Conservation (phyloP, 1,284 basidiomycete genomes). For the Pseudozyma sp. region DNA sequence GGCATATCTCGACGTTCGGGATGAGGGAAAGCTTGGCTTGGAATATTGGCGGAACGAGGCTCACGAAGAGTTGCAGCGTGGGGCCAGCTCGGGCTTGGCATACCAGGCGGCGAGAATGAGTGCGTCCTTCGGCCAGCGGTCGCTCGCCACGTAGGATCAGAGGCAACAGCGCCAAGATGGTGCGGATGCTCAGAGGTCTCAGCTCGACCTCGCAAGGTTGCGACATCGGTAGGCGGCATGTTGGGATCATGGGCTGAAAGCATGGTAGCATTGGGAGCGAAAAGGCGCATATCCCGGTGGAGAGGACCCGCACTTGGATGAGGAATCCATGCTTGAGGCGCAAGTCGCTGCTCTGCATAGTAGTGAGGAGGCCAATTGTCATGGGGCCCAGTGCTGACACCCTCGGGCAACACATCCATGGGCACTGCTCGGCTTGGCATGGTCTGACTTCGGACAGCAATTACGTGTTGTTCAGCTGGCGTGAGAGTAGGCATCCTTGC, state of each 20-base stretch:
- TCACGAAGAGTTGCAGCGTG: not conserved
- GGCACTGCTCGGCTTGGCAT: not conserved
- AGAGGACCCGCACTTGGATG: not conserved
- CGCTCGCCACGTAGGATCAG: constrained; percentile 1
- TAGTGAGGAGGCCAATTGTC: no score
- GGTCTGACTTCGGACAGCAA: constrained; percentile 8
- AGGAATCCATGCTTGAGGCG: constrained; percentile 1
- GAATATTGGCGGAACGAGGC: not conserved
- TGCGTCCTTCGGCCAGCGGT: not conserved
- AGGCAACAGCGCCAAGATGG: constrained; percentile 1
- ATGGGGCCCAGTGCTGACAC: no score
- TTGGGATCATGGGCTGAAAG: not conserved
- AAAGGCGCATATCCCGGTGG: constrained; percentile 7
- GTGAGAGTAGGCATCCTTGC: constrained; percentile 13
- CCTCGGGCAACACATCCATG: not conserved
- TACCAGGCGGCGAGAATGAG: not conserved
- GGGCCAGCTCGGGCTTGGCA: not conserved
- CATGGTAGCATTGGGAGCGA: not conserved
- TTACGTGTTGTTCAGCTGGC: constrained; percentile 12
- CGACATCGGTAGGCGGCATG: not conserved
- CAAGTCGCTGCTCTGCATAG: not conserved
- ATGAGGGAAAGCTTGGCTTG: constrained; percentile 3
- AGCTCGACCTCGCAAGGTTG: not conserved
- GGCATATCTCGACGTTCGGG: constrained; percentile 10
- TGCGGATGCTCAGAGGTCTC: not conserved